Base-by-base conservation (phyloP, 257 asterid genomes). In the Penstemon eatonii region DNA sequence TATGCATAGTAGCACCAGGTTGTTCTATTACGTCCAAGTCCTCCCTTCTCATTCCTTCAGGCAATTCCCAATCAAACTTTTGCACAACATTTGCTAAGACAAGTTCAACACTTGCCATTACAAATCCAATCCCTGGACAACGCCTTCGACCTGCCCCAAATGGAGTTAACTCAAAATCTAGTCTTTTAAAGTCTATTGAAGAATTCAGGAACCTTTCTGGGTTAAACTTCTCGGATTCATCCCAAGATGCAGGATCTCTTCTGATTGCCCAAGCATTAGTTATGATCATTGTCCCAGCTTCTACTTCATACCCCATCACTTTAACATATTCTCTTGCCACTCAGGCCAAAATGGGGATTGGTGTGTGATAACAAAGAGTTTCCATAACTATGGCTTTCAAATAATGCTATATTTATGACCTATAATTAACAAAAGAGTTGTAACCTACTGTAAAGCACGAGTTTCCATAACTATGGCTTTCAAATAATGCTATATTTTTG, bases 311-410 rank as follows among this genome's bases (percentile, higher is more conserved):
- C 2, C 82, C 86, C 75, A 71, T 63, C 4, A 85, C 0, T 5
- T 49, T 46, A 5, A 67, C 82, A n/a, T 79, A 74, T 19, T 74
- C 39, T 0, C 73, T 52, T 19, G 85, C 67, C 12, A 57, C 66
- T 65, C 88, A 66, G 0, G 80, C 71, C 0, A 84, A 25, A 7
- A 83, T 4, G 10, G 88, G 86, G 72, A 74, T 6, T 0, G 90
- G 93, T 7, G 81, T n/a, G 60, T 82, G 88, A n/a, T 18, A 15
- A 5, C 93, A 81, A 0, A 84, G 80, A 15, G 83, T 76, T 61
- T 86, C 92, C 63, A 81, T 83, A 8, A 82, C 70, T 62, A 78
- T 86, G 0, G 82, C 85, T 75, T 72, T 76, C 47, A 85, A 49
- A 39, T 81, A 82, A 8, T 63, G 79, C 92, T n/a, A n/a, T n/a